Evolutionary conservation across 495 filamentous ascomycete genomes (phyloP).

Genomic region (Aspergillus wentii): DNA sequence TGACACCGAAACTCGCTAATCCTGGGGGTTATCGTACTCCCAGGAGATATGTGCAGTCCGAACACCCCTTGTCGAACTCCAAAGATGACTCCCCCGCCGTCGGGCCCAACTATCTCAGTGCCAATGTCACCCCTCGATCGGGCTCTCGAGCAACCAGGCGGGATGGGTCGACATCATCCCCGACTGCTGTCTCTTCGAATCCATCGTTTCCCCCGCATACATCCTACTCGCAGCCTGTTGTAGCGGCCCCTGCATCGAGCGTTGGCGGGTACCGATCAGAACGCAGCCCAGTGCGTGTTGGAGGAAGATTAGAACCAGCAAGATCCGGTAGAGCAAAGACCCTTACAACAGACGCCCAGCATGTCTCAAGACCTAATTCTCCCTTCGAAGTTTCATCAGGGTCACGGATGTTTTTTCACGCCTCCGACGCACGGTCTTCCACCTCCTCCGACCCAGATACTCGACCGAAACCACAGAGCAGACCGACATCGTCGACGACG

Average conservation of each 20-base stretch:
- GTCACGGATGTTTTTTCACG: constrained; percentile 71
- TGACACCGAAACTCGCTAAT: constrained; percentile 48
- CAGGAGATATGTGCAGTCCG: constrained; percentile 31
- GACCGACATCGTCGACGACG: constrained; percentile 35
- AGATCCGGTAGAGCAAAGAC: constrained; percentile 32
- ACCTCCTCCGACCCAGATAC: constrained; percentile 20
- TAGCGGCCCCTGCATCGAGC: constrained; percentile 19
- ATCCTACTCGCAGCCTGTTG: constrained; percentile 27
- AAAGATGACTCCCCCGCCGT: constrained; percentile 37
- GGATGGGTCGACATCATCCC: constrained; percentile 58
- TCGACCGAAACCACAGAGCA: constrained; percentile 21
- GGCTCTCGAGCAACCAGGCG: constrained; percentile 60
- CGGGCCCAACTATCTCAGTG: constrained; percentile 52
- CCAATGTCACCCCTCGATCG: constrained; percentile 70
- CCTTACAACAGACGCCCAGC: constrained; percentile 24
- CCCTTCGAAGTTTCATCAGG: constrained; percentile 22
- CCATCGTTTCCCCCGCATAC: constrained; percentile 26
- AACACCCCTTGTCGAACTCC: constrained; percentile 22
- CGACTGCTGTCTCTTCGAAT: constrained; percentile 47
- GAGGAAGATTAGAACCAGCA: constrained; percentile 25
- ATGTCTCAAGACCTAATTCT: constrained; percentile 24
- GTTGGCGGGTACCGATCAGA: constrained; percentile 26
- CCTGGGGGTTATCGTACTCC: constrained; percentile 28
- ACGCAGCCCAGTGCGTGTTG: constrained; percentile 32
- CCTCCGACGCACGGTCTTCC: constrained; percentile 57